Base-by-base conservation (phyloP, 306 rosid genomes). In the Cucumis hystrix region DNA sequence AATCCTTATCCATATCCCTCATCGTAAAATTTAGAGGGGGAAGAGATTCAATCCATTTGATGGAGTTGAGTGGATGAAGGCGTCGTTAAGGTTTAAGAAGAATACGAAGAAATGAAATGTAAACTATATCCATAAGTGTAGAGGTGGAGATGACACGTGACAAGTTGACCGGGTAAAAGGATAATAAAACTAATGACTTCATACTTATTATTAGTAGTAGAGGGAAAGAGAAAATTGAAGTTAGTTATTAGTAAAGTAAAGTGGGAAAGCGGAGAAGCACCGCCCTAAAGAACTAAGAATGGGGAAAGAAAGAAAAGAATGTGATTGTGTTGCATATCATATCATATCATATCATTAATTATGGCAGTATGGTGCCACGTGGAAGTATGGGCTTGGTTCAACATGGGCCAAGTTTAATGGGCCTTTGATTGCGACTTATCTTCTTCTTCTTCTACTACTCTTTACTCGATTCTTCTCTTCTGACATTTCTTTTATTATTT, bases 1-100 rank as follows among this genome's bases (percentile, higher is more conserved):
- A 81, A 78, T 91, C 86, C 77, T 81, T 75, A 74, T 87, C 97
- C 96, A 88, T 91, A 55, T 45, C 75, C 57, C 59, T 52, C 57
- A 17, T 52, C 57, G 57, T 52, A 52, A 0, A 52, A 23, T 23
- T 15, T 5, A 0, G 8, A 8, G 57, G 6, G 25, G 57, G 57
- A 52, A 17, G 8, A 0, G 0, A 52, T 52, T 52, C 57, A 52
- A 52, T 52, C 57, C 57, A 52, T 52, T 52, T 6, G n/a, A 7
- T 17, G 18, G 55, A 52, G 57, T 16, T 2, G 70, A 64, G 16
- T n/a, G 2, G 18, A 51, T 4, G 55, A 51, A 52, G 57, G 57
- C 57, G 57, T 52, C 20, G 57, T 52, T 52, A 52, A 52, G 57
- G 20, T 52, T 16, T 5, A 52, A 47, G 25, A 33, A 10, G 71